These are phyloP conservation scores for Pyracantha coccinea DNA, from an alignment of 331 rosid species.

Conservation along the genomic window DNA sequence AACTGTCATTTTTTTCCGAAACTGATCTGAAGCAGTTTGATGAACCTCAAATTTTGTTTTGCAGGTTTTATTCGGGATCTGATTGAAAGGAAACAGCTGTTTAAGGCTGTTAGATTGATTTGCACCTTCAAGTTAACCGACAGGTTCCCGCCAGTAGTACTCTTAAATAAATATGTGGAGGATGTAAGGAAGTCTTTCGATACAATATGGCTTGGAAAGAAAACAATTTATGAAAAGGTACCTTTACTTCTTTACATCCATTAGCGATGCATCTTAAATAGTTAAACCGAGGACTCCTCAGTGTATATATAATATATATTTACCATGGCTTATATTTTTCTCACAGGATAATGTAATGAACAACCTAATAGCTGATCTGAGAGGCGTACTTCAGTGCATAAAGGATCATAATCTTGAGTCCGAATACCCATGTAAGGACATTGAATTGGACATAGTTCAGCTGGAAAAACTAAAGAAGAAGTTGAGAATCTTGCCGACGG, in stretches of 20 bases:
- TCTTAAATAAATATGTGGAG: slow-evolving; percentile 16
- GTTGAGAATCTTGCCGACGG: neutral
- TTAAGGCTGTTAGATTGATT: slow-evolving; percentile 44
- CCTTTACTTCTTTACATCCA: neutral
- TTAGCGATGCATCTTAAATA: neutral
- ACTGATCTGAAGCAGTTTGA: neutral
- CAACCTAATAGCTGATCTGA: slow-evolving; percentile 24
- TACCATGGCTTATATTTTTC: neutral
- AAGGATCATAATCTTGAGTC: slow-evolving; percentile 26
- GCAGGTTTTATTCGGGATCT: slow-evolving; percentile 42
- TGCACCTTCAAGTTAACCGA: slow-evolving; percentile 37
- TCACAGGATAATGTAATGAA: slow-evolving; percentile 30
- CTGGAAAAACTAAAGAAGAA: slow-evolving; percentile 18
- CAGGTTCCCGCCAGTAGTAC: slow-evolving; percentile 27
- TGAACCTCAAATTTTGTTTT: slow-evolving; percentile 1
- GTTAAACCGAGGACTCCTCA: neutral
- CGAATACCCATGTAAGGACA: slow-evolving; percentile 5
- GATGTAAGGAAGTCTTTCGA: slow-evolving; percentile 1
- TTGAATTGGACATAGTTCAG: slow-evolving; percentile 13
- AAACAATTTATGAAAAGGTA: slow-evolving; percentile 27
- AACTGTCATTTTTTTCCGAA: neutral
- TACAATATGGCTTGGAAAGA: slow-evolving; percentile 3
- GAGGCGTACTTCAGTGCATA: slow-evolving; percentile 19
- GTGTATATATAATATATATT: neutral
- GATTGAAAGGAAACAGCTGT: slow-evolving; percentile 22